Evolutionary conservation across 2,329 filamentous ascomycete species (phyloP), one percentile per base, ranked within the genome.

Genomic region (Pseudocercospora pini-densiflorae): DNA sequence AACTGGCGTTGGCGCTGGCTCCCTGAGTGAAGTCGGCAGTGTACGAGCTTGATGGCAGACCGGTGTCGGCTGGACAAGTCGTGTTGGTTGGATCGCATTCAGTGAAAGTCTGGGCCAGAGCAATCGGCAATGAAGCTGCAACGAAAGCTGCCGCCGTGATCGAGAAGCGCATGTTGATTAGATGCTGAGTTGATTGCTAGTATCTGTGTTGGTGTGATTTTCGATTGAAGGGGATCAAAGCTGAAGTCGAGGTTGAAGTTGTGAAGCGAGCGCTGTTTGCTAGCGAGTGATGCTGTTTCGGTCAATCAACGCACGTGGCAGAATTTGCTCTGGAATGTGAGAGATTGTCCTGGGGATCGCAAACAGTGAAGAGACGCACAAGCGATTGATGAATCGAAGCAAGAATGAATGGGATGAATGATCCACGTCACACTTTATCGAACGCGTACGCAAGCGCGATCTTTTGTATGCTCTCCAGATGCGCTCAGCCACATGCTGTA

Each of bases 71-170:
- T 1, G 91, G 88, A 77, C 93, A 97, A 51, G 85, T 88, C 67
- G 81, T 79, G 70, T 93, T 86, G 74, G 90, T 84, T 5, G 94
- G 94, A 76, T 96, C 89, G 83, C 94, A 98, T 49, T 84, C 78
- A 7, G 92, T 93, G 63, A 80, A 88, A 33, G 93, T 93, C 79
- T 97, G 94, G 58, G 90, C 93, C 43, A 84, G 71, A 57, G 83
- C 82, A 51, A 86, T 78, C 63, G 85, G 79, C 29, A 82, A 72
- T n/a, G 79, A 71, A n/a, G 66, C 67, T 49, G 78, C 77, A 33
- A 79, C 63, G 31, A 78, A 74, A 65, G 79, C 76, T 61, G 80
- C 70, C 55, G 77, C 65, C 58, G 77, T 69, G 12, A 51, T 65
- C 23, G 70, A 61, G 69, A 77, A 75, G 51, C 73, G 76, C 77